A percentile compares a stretch with the other conserved stretches of the same genome.
Conservation (phyloP, 1,284 basidiomycete genomes). For the Cystobasidium pallidum region DNA sequence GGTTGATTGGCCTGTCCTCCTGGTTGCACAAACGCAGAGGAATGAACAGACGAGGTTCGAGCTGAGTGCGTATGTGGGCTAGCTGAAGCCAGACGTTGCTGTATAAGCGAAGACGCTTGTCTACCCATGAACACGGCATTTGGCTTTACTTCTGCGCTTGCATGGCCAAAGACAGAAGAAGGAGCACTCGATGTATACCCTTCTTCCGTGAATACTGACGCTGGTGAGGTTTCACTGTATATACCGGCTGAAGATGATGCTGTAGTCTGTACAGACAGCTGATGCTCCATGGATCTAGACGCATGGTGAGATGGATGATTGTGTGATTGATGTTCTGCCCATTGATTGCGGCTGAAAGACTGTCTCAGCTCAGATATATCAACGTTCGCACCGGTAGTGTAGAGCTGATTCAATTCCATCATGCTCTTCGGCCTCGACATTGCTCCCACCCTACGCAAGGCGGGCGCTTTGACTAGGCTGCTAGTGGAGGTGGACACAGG, state of each 20-base stretch:
- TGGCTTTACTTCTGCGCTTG: conserved; percentile 17
- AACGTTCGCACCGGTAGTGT: conserved; percentile 1
- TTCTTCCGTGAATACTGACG: conserved; percentile 29
- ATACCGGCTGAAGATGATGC: conserved; percentile 7
- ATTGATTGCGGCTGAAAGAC: not conserved
- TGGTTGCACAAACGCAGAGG: not conserved
- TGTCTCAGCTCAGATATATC: not conserved
- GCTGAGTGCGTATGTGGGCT: not conserved
- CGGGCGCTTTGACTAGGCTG: conserved; percentile 5
- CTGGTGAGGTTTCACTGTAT: conserved; percentile 18
- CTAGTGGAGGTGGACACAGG: conserved; percentile 4
- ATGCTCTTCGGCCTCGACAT: conserved; percentile 43
- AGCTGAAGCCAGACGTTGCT: not conserved
- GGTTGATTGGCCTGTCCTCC: conserved; percentile 1
- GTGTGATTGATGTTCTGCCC: not conserved
- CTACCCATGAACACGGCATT: conserved; percentile 13
- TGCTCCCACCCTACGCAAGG: conserved; percentile 26
- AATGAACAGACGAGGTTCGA: not conserved
- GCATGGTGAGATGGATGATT: conserved; percentile 1
- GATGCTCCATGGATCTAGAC: not conserved
- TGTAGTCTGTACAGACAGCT: conserved; percentile 14
- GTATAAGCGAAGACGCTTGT: not conserved
- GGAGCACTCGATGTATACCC: conserved; percentile 30
- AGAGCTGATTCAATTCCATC: conserved; percentile 43
- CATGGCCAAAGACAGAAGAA: conserved; percentile 12